phyloP scores from a whole-genome alignment of 306 rosid species.

The Medicago ruthenica region DNA sequence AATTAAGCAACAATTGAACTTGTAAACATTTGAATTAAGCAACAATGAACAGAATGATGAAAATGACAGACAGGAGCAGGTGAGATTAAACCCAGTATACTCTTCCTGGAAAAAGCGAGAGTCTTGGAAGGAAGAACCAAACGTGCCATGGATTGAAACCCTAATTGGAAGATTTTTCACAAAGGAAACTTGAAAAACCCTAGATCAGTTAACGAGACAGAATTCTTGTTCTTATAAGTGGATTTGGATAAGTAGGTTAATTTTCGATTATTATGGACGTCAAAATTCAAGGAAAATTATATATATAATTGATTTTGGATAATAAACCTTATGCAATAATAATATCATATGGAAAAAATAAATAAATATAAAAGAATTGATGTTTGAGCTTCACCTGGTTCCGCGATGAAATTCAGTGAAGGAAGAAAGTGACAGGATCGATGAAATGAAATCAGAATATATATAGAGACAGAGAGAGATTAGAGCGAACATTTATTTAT shows the following conservation, averaged over 20 bases:
- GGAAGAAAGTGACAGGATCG: neutral
- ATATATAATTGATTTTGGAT: slow-evolving; percentile 2
- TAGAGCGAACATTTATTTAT: neutral
- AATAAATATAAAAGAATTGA: slow-evolving; percentile 3
- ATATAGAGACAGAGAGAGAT: neutral
- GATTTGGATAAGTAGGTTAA: slow-evolving; percentile 46
- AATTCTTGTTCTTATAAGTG: slow-evolving; percentile 23
- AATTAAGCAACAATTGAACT: neutral
- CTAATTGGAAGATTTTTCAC: slow-evolving; percentile 34
- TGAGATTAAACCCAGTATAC: slow-evolving; percentile 49
- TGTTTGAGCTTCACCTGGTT: slow-evolving; percentile 37
- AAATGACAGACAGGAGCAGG: slow-evolving; percentile 40
- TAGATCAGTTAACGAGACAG: slow-evolving; percentile 39
- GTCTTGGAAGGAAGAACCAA: slow-evolving; percentile 53
- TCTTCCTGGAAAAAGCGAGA: slow-evolving; percentile 44
- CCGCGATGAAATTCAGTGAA: slow-evolving; percentile 27
- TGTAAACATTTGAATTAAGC: neutral
- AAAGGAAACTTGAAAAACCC: slow-evolving; percentile 42
- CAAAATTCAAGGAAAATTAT: slow-evolving; percentile 33
- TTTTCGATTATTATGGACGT: slow-evolving; percentile 42
- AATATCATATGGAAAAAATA: slow-evolving; percentile 1
- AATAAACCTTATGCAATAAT: neutral
- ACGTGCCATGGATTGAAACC: slow-evolving; percentile 48
- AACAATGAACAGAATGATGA: neutral
- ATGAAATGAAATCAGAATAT: neutral